A percentile compares a stretch with the other conserved stretches of the same genome.
These are phyloP conservation scores for Penicillium odoratum DNA, from an alignment of 495 filamentous ascomycete species.

Conservation along the genomic window DNA sequence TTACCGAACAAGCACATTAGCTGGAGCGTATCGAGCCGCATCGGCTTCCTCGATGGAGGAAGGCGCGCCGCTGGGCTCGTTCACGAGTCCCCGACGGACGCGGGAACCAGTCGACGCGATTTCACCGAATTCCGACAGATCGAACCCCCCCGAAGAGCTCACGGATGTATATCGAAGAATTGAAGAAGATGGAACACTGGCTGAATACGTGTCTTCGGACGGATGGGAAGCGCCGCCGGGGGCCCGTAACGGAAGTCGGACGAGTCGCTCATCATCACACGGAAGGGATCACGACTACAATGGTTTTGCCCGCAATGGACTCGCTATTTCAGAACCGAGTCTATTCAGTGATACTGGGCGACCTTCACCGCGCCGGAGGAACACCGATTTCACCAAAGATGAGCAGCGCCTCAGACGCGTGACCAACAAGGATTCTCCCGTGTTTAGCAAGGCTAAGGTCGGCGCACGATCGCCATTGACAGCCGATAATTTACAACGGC, in stretches of 20 bases:
- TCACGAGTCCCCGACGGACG: slow-evolving; percentile 21
- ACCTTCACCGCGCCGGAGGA: slow-evolving; percentile 32
- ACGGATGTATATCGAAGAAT: slow-evolving; percentile 48
- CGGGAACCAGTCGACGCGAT: slow-evolving; percentile 12
- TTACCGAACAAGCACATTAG: slow-evolving; percentile 39
- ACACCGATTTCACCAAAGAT: slow-evolving; percentile 43
- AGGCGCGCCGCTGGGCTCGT: slow-evolving; percentile 17
- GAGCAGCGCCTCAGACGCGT: slow-evolving; percentile 46
- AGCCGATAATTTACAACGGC: slow-evolving; percentile 48
- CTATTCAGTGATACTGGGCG: slow-evolving; percentile 33
- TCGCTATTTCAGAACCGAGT: slow-evolving; percentile 25
- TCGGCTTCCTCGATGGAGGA: slow-evolving; percentile 27
- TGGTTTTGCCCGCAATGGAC: slow-evolving; percentile 11
- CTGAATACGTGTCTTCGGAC: slow-evolving; percentile 34
- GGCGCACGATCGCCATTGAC: slow-evolving; percentile 38
- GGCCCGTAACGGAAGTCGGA: slow-evolving; percentile 5
- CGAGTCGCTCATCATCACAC: slow-evolving; percentile 31
- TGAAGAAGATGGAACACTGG: slow-evolving; percentile 43
- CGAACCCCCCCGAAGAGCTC: slow-evolving; percentile 45
- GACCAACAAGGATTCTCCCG: slow-evolving; percentile 43
- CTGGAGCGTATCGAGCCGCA: slow-evolving; percentile 38
- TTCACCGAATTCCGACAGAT: slow-evolving; percentile 28
- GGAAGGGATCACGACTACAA: slow-evolving; percentile 17
- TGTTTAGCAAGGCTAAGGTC: slow-evolving; percentile 47
- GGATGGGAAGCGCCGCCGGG: slow-evolving; percentile 23